Conservation (phyloP, 1,139 yeast genomes). For the Diutina mesorugosa region DNA sequence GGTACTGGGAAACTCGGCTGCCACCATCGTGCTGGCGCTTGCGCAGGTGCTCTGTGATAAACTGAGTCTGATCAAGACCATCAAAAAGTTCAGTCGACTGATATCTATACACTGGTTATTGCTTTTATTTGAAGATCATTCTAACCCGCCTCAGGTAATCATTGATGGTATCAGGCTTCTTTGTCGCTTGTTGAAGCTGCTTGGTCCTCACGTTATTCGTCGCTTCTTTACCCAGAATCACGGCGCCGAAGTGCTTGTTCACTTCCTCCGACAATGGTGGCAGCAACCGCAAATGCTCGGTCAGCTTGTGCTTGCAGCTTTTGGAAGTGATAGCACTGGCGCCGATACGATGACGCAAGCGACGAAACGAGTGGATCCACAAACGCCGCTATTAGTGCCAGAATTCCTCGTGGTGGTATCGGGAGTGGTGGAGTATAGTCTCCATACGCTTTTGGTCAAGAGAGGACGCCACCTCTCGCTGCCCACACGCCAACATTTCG, state of each 20-base stretch:
- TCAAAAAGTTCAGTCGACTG: slow-evolving; percentile 39
- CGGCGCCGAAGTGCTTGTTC: slow-evolving; percentile 43
- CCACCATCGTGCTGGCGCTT: background rate
- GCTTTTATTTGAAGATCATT: slow-evolving; percentile 28
- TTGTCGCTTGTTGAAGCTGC: slow-evolving; percentile 30
- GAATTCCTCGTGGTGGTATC: slow-evolving; percentile 27
- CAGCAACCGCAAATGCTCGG: slow-evolving; percentile 21
- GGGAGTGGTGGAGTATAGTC: slow-evolving; percentile 24
- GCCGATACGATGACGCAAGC: background rate
- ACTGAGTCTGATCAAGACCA: slow-evolving; percentile 13
- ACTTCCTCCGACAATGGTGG: slow-evolving; percentile 35
- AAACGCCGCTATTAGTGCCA: slow-evolving; percentile 14
- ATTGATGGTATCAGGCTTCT: slow-evolving; percentile 36
- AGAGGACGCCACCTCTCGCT: slow-evolving; percentile 20
- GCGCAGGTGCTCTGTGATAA: background rate
- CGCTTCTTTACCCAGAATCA: slow-evolving; percentile 37
- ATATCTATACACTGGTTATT: slow-evolving; percentile 57
- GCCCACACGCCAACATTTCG: background rate
- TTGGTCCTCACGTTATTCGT: slow-evolving; percentile 34
- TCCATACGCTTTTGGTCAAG: slow-evolving; percentile 17
- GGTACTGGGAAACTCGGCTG: background rate
- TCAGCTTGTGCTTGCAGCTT: slow-evolving; percentile 24
- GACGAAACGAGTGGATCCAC: background rate
- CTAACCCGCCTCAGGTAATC: slow-evolving; percentile 21
- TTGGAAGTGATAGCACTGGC: slow-evolving; percentile 18